Base-by-base conservation (phyloP, 495 filamentous ascomycete genomes). In the Neurospora sp. region DNA sequence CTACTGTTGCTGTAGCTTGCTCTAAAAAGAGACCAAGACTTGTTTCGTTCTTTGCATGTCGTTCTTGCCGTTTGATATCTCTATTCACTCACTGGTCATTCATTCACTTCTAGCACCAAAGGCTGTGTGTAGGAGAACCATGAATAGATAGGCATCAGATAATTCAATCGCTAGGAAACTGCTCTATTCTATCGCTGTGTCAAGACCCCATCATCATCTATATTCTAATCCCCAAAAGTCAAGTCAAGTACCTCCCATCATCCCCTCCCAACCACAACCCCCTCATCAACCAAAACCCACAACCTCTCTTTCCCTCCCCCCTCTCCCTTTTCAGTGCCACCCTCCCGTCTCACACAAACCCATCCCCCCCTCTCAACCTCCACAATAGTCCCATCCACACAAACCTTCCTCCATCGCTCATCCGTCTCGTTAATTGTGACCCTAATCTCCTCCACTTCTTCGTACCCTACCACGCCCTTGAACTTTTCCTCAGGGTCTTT, bases 371-470 rank as follows among this genome's bases (percentile, higher is more conserved):
- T 76, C 62, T 90, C 89, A 20, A 97, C 79, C 72, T 86, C 86
- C 11, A 97, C 87, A 75, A 97, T 95, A 73, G 90, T 92, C 14
- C 95, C 95, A 83, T 98, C 95, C 31, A 98, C 84, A 78, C 95
- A 98, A 3, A 96, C 88, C 74, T 93, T 88, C 73, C 94, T 84
- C 94, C 93, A 97, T 75, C 88, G 84, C 54, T 88, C 78, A 69
- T 92, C 88, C 16, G 78, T 73, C 76, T 95, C 91, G 10, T 85
- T 31, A 31, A 31, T 31, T 31, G 31, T 31, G 31, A 31, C 31
- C 31, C 31, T 31, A 31, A 31, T 62, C 31, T 87, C 86, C 3
- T 90, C 87, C 49, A 93, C 82, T 35, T 86, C 83, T 23, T 89
- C 86, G 79, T 97, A 97, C 0, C 86, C 85, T 2, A 95, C 91